phyloP scores from a whole-genome alignment of 2,329 filamentous ascomycete species.

The Arthrobotrys megalospora region DNA sequence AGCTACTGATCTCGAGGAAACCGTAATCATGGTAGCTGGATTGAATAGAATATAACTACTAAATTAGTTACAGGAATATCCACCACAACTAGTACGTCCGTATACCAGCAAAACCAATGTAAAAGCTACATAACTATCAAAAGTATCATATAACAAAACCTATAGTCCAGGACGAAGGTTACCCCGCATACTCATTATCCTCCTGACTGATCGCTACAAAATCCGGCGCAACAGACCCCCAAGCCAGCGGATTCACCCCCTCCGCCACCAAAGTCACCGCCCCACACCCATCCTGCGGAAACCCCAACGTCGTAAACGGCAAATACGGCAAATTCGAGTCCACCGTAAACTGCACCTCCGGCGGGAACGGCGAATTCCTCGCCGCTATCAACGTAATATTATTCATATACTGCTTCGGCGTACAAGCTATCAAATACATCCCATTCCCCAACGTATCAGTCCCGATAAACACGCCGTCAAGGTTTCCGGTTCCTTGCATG shows the following conservation, averaged over 20 bases:
- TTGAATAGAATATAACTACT: no score
- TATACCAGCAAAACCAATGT: no score
- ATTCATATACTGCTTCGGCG: not conserved
- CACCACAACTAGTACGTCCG: no score
- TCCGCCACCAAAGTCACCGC: not conserved
- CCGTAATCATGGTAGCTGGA: no score
- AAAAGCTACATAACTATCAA: no score
- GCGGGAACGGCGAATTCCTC: slow-evolving; percentile 9
- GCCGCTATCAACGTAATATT: not conserved
- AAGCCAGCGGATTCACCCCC: not conserved
- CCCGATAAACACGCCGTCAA: slow-evolving; percentile 1
- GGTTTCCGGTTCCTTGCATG: not conserved
- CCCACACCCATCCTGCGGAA: not conserved
- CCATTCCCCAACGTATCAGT: slow-evolving; percentile 5
- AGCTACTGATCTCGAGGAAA: no score
- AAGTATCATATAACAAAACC: no score
- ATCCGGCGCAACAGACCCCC: slow-evolving; percentile 1
- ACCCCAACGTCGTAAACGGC: slow-evolving; percentile 20
- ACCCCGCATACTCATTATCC: not conserved
- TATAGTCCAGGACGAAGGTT: not conserved
- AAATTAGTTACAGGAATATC: no score
- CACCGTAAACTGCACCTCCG: slow-evolving; percentile 4
- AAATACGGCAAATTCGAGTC: not conserved
- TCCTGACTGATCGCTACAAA: not conserved
- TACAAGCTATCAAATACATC: not conserved